These are phyloP conservation scores for Haematococcus lacustris DNA, from an alignment of 139 green algal species.

Conservation along the genomic window DNA sequence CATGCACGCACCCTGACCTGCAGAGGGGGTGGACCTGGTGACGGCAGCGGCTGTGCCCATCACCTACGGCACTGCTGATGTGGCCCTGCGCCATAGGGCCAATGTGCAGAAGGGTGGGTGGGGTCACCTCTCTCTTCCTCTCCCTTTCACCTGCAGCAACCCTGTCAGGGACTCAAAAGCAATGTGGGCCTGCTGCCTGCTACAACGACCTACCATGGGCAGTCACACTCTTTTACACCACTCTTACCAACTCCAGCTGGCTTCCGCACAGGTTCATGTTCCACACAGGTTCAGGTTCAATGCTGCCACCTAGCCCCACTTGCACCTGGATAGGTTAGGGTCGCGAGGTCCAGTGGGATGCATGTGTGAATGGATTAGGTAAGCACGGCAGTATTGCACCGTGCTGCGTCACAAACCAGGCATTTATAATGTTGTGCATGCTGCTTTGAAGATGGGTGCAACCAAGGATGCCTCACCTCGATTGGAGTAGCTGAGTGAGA, in stretches of 20 bases:
- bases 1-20: not conserved
- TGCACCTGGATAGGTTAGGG: too few species aligned
- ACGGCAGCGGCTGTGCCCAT: conserved; percentile 65
- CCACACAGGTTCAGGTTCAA: too few species aligned
- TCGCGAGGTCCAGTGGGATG: too few species aligned
- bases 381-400: too few species aligned
- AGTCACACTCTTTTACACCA: not conserved
- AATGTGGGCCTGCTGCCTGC: not conserved
- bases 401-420: too few species aligned
- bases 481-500: too few species aligned
- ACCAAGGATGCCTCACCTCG: too few species aligned
- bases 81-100: conserved; percentile 66
- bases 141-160: not conserved
- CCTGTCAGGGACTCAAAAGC: not conserved
- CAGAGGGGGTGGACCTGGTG: conserved; percentile 39
- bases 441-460: not conserved
- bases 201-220: not conserved
- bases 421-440: not conserved
- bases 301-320: too few species aligned
- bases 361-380: too few species aligned
- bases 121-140: not conserved
- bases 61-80: conserved; percentile 77
- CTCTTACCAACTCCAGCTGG: not conserved
- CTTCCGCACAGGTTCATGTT: too few species aligned
- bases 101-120: conserved; percentile 41